phyloP scores from a whole-genome alignment of 2,329 filamentous ascomycete species.

The Dactylellina haptotyla region DNA sequence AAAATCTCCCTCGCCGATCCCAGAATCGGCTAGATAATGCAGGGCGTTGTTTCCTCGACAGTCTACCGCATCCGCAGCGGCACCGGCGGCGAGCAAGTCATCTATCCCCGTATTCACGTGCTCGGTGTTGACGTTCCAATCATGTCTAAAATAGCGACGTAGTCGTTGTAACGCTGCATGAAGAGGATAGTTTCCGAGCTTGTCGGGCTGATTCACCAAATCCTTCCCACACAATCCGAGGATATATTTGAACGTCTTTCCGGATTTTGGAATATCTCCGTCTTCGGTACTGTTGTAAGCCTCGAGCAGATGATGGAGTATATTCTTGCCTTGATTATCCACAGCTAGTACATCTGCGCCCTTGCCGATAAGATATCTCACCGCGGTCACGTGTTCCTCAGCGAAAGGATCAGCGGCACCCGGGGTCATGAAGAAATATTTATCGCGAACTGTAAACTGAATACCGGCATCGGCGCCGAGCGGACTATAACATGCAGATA shows the following conservation, averaged over 20 bases:
- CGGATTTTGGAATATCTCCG: background rate
- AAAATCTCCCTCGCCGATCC: background rate
- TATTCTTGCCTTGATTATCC: background rate
- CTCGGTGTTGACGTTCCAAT: background rate
- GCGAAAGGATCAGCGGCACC: background rate
- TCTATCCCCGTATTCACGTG: background rate
- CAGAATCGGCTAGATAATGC: background rate
- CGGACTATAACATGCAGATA: conserved; percentile 40
- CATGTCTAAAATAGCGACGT: background rate
- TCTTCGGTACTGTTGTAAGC: background rate
- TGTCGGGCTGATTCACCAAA: background rate
- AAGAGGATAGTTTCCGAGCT: conserved; percentile 1
- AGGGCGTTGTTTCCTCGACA: background rate
- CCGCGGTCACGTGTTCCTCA: background rate
- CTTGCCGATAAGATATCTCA: background rate
- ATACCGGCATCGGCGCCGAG: conserved; percentile 46
- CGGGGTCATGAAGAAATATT: background rate
- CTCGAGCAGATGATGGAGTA: conserved; percentile 1
- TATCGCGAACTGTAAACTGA: background rate
- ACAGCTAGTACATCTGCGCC: background rate
- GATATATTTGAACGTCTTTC: background rate
- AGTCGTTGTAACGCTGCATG: background rate
- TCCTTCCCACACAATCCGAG: background rate
- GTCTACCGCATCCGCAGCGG: background rate
- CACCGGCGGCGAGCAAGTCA: background rate